Evolutionary conservation across 768 basidiomycete species (phyloP).

Genomic region (Tubosaeta sp.): DNA sequence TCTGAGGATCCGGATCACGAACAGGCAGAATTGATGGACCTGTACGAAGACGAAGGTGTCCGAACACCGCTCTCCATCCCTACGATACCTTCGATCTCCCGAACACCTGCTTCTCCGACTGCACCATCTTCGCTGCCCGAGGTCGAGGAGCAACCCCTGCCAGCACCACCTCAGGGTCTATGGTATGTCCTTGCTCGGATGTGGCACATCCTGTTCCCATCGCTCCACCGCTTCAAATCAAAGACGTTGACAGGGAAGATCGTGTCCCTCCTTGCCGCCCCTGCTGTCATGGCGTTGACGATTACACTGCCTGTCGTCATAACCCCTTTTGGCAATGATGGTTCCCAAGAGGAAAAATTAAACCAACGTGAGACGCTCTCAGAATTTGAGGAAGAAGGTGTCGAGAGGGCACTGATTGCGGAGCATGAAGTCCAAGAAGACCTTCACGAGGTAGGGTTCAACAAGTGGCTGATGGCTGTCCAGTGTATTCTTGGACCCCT

Average conservation of each 20-base stretch:
- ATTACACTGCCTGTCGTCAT: constrained; percentile 89
- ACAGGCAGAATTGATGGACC: constrained; percentile 3
- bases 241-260: constrained; percentile 71
- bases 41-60: constrained; percentile 11
- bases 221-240: constrained; percentile 64
- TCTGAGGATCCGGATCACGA: constrained; percentile 13
- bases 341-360: constrained; percentile 22
- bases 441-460: constrained; percentile 59
- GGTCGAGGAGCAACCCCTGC: constrained; percentile 40
- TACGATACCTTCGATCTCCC: constrained; percentile 52
- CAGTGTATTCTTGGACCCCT: constrained; percentile 83
- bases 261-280: constrained; percentile 76
- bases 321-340: constrained; percentile 41
- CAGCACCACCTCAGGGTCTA: constrained; percentile 37
- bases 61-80: constrained; percentile 22
- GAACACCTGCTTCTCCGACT: constrained; percentile 45
- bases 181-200: constrained; percentile 36
- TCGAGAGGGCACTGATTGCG: constrained; percentile 64
- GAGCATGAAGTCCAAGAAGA: constrained; percentile 72
- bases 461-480: constrained; percentile 79
- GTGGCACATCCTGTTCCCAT: constrained; percentile 76
- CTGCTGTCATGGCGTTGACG: constrained; percentile 81
- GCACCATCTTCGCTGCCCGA: constrained; percentile 42
- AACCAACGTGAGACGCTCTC: constrained; percentile 41
- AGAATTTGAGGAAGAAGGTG: constrained; percentile 74